Evolutionary conservation across 1,139 yeast genomes (phyloP), one percentile per base, ranked within the genome.

Genomic region (Yamadazyma kanchanaburiensis): DNA sequence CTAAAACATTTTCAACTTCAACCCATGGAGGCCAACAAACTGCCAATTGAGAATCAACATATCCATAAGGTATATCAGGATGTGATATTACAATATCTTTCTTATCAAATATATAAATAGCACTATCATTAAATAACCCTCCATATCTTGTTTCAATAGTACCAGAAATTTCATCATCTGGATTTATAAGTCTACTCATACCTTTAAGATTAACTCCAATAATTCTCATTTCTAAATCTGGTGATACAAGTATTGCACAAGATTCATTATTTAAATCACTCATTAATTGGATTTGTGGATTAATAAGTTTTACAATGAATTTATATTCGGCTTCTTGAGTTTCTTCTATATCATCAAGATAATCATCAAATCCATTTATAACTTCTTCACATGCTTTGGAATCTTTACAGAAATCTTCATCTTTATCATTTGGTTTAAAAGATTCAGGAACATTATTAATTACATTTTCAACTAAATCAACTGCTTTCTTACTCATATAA

Each of bases 1-100:
- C 83, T 46, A 83, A 83, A 41, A 88, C 79, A 37, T 82, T 69
- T 51, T 89, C 97, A 29, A 53, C 47, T 35, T 82, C 85, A 21
- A 87, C 55, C 87, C 91, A 82, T 2, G 95, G 95, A 1, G 95
- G 91, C 96, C 96, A 86, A 25, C 45, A 44, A 6, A 43, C 42
- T 10, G 51, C 48, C 5, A 50, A 34, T 11, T 38, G 40, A 2
- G 45, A 30, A 35, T 51, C 52, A 4, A 43, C 48, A 16, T 42
- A 43, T 12, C 61, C 62, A 31, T 53, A 53, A 14, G 53, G 55
- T 14, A 52, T 40, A 27, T 49, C 54, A 1, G 60, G 51, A 19
- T 48, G 51, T 1, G 51, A 29, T 24, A 30, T 32, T 8, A 48
- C 40, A 4, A 47, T 35, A 15, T 40, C 73, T 54, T 50, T 70